Conservation (phyloP, 306 rosid species). For the Quercus rubra region DNA sequence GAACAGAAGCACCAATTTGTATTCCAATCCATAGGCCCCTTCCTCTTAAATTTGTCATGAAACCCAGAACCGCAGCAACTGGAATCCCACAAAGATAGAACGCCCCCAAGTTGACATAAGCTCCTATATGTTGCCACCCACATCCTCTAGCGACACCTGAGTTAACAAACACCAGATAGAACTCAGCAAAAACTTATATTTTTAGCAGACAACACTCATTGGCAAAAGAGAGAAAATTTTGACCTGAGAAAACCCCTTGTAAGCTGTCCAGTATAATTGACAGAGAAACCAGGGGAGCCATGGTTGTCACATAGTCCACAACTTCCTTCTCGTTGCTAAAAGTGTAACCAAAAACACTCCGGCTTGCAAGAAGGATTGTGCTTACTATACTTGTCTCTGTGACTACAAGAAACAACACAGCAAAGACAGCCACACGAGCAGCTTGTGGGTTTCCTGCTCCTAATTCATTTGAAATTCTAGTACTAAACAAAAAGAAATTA, state of each 20-base stretch:
- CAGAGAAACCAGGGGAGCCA: constrained; percentile 60
- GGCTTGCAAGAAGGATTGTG: constrained; percentile 39
- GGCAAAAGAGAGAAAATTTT: not conserved
- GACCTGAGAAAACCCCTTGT: constrained; percentile 67
- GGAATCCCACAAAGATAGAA: constrained; percentile 78
- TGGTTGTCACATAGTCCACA: constrained; percentile 54
- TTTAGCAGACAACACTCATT: not conserved
- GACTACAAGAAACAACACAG: constrained; percentile 31
- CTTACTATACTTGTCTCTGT: constrained; percentile 39
- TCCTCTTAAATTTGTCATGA: constrained; percentile 48
- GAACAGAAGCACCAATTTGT: constrained; percentile 52
- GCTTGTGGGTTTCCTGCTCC: constrained; percentile 63
- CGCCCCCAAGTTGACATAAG: constrained; percentile 64
- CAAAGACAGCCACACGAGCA: constrained; percentile 49
- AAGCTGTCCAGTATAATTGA: constrained; percentile 51
- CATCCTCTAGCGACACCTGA: constrained; percentile 69
- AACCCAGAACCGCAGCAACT: constrained; percentile 46
- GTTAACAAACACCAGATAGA: not conserved
- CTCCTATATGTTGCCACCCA: constrained; percentile 80
- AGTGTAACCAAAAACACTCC: constrained; percentile 47
- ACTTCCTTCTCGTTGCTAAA: constrained; percentile 67
- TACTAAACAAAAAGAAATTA: constrained; percentile 28
- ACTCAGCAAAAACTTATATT: not conserved
- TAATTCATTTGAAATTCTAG: constrained; percentile 73
- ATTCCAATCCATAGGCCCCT: constrained; percentile 77